phyloP scores from a whole-genome alignment of 495 filamentous ascomycete species.

The Penicillium fimorum region DNA sequence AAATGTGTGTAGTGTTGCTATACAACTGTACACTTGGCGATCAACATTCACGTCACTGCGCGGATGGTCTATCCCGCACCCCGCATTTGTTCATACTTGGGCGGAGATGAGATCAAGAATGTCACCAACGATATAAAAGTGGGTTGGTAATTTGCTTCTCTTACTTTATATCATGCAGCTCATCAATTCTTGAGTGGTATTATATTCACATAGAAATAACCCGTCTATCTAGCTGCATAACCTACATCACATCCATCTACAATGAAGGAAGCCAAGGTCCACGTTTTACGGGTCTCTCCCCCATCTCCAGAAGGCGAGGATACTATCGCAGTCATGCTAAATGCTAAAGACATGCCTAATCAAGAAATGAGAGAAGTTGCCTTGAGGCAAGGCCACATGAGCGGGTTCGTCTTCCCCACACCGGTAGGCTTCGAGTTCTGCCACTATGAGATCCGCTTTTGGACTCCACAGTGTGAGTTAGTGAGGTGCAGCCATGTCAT shows the following conservation, averaged over 20 bases:
- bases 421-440: neutral
- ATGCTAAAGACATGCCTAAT: conserved; percentile 2
- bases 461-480: conserved; percentile 16
- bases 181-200: neutral
- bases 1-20: neutral
- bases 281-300: neutral
- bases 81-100: conserved; percentile 1
- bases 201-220: neutral
- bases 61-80: conserved; percentile 12
- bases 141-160: neutral
- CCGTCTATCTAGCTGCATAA: neutral
- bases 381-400: conserved; percentile 4
- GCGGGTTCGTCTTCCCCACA: conserved; percentile 13
- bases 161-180: neutral
- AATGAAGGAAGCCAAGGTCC: neutral
- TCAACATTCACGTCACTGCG: conserved; percentile 16
- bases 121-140: neutral
- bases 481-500: conserved; percentile 12
- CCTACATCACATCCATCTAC: neutral
- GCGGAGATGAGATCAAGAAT: neutral
- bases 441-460: conserved; percentile 13
- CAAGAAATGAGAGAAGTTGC: conserved; percentile 10
- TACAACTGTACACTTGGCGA: conserved; percentile 7
- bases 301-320: conserved; percentile 8
- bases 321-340: conserved; percentile 10